phyloP scores from a whole-genome alignment of 768 basidiomycete genomes.

The Kwoniella shandongensis region DNA sequence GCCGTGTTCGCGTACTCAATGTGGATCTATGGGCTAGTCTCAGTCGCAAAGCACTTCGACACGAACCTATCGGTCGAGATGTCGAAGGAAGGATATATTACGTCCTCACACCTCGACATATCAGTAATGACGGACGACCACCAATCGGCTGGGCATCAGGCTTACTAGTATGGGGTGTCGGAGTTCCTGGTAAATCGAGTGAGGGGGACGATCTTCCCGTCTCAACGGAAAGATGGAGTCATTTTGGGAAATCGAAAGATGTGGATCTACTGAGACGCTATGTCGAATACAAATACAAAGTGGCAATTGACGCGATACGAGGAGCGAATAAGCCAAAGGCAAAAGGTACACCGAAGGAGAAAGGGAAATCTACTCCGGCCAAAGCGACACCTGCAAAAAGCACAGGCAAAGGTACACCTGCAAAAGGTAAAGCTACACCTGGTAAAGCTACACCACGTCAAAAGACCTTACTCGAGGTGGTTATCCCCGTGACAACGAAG shows the following conservation, averaged over 20 bases:
- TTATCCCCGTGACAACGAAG: slow-evolving; percentile 15
- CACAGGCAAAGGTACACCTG: slow-evolving; percentile 2
- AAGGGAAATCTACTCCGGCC: neutral
- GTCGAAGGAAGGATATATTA: slow-evolving; percentile 38
- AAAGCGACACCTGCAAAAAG: neutral
- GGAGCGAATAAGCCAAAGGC: slow-evolving; percentile 12
- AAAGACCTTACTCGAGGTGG: slow-evolving; percentile 17
- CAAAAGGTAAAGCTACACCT: slow-evolving; percentile 12
- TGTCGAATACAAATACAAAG: slow-evolving; percentile 23
- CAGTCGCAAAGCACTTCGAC: slow-evolving; percentile 16
- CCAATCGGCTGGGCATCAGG: slow-evolving; percentile 41
- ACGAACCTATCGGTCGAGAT: slow-evolving; percentile 34
- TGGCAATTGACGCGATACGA: slow-evolving; percentile 8
- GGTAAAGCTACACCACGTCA: slow-evolving; percentile 4
- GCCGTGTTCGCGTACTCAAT: slow-evolving; percentile 17
- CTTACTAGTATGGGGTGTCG: slow-evolving; percentile 33
- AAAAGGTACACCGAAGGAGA: slow-evolving; percentile 7
- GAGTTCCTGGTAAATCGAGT: slow-evolving; percentile 5
- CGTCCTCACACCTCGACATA: slow-evolving; percentile 18
- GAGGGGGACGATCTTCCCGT: slow-evolving; percentile 15
- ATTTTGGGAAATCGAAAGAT: slow-evolving; percentile 29
- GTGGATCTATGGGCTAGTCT: slow-evolving; percentile 31
- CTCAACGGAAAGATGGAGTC: slow-evolving; percentile 31
- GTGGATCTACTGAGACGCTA: slow-evolving; percentile 27
- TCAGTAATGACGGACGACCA: slow-evolving; percentile 27